A percentile compares a stretch with the other conserved stretches of the same genome.
phyloP scores from a whole-genome alignment of 2,329 filamentous ascomycete genomes.

The Fusarium sp. region DNA sequence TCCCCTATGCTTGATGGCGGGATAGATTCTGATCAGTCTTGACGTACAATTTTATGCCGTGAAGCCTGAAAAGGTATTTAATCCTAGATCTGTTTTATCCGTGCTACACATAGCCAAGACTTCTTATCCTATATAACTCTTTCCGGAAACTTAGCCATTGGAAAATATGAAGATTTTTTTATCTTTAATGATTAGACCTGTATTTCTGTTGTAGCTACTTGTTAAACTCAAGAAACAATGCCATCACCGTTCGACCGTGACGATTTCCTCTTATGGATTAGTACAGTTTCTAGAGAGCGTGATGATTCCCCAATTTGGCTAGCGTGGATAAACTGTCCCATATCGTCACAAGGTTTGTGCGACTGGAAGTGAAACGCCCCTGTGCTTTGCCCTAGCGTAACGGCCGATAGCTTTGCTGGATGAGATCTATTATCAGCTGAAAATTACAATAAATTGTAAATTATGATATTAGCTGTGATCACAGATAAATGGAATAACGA shows the following conservation, averaged over 20 bases:
- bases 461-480: background rate
- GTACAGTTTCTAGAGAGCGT: background rate
- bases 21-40: no score
- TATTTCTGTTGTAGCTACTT: background rate
- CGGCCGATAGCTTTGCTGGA: background rate
- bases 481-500: background rate
- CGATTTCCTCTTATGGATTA: slow-evolving; percentile 7
- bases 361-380: background rate
- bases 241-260: slow-evolving; percentile 4
- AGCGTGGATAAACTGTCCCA: background rate
- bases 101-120: background rate
- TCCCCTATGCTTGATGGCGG: no score
- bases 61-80: no score
- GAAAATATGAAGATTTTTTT: background rate
- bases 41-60: no score
- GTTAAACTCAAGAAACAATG: slow-evolving; percentile 3
- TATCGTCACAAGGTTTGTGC: background rate
- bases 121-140: background rate
- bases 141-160: background rate
- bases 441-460: background rate
- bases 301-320: slow-evolving; percentile 1
- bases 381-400: no score
- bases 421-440: background rate
- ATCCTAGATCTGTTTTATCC: no score
- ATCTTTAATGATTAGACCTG: background rate